Base-by-base conservation (phyloP, 768 basidiomycete genomes). In the Mycena polygramma region DNA sequence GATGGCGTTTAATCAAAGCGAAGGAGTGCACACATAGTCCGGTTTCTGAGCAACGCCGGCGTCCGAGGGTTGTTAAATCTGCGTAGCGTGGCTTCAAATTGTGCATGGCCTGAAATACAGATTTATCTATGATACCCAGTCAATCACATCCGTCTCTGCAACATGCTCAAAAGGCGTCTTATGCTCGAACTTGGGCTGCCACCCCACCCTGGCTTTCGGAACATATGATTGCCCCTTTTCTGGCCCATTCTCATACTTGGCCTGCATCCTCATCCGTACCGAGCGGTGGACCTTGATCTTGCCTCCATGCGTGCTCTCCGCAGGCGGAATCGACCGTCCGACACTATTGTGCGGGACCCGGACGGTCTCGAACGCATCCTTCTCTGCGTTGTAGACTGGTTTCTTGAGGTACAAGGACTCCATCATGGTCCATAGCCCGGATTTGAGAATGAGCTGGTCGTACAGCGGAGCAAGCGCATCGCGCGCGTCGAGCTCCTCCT, bases 191-290 rank as follows among this genome's bases (percentile, higher is more conserved):
- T 66, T 22, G 17, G 0, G 8, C 54, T 48, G 13, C 64, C 64
- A 58, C 30, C 64, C 64, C 54, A 66, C 7, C 46, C 46, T 57
- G 41, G 64, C 64, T 46, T 66, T 66, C 55, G 64, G 64, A 19
- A 58, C 51, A 66, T 66, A 66, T 54, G 22, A 30, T 48, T 65
- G 57, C 54, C 54, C 55, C 54, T 57, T 65, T 24, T 66, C 57
- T 46, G 55, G 43, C 19, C 64, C 64, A 30, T 58, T 66, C 46
- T 58, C 64, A 58, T 66, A 51, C 55, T 45, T 66, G n/a, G 46
- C 64, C 57, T 41, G 46, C 64, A 66, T 66, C 64, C 64, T 66
- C 64, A 66, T 66, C 64, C 37, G 54, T 58, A 66, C 64, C 64
- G 64, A 58, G 64, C 57, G 57, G 48, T 66, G 64, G 48, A 66